A percentile compares a stretch with the other conserved stretches of the same genome.
Evolutionary conservation across 176 grass and related monocot species (phyloP).

Genomic region (Oryza nivara): DNA sequence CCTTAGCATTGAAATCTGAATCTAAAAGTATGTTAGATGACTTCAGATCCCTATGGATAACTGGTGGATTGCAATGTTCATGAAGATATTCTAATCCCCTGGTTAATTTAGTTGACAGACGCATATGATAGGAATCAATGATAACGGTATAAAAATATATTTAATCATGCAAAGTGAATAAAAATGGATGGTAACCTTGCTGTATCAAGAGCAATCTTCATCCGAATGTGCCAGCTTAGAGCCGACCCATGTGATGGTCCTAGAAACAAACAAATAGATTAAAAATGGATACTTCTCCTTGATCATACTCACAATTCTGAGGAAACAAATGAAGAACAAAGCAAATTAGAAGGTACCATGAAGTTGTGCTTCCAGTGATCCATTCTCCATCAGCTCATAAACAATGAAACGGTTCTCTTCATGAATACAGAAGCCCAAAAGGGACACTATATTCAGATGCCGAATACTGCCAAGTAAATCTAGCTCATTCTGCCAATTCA

Average conservation of each 20-base stretch:
- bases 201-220: constrained; percentile 97
- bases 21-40: constrained; percentile 97
- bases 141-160: neutral
- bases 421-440: constrained; percentile 86
- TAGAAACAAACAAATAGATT: constrained; percentile 39
- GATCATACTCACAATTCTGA: neutral
- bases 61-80: constrained; percentile 79
- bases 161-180: constrained; percentile 13
- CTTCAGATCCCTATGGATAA: constrained; percentile 98
- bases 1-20: constrained; percentile 91
- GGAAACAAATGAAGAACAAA: constrained; percentile 14
- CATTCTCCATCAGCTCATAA: constrained; percentile 92
- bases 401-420: constrained; percentile 64
- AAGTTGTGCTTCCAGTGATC: constrained; percentile 82
- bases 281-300: constrained; percentile 18
- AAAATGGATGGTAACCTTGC: constrained; percentile 70
- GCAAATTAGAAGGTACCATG: constrained; percentile 57
- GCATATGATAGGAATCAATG: constrained; percentile 37
- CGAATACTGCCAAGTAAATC: constrained; percentile 86
- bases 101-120: constrained; percentile 44
- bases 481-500: constrained; percentile 75
- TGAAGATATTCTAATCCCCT: constrained; percentile 99
- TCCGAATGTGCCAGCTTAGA: constrained; percentile 85
- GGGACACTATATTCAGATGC: constrained; percentile 87
- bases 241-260: constrained; percentile 85